Evolutionary conservation across 768 basidiomycete species (phyloP), one percentile per base, ranked within the genome.

Genomic region (Termitomyces sp.): DNA sequence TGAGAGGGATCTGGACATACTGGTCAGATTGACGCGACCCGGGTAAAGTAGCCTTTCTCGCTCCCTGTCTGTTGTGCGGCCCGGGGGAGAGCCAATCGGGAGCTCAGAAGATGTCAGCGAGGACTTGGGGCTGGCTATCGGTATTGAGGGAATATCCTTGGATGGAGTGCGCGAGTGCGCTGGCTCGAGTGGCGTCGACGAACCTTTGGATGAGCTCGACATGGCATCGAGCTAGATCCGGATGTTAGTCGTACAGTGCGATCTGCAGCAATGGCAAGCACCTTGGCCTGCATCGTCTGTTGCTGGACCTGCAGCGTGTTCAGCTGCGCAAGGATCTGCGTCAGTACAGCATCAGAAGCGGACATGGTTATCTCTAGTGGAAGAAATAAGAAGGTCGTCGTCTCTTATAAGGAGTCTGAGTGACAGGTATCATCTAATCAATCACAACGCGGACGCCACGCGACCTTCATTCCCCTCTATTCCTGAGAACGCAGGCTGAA

Each of bases 21-120:
- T 95, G 4, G 92, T 93, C 22, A 96, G 76, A 59, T 92, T 78
- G 30, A 95, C 89, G 37, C 93, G 79, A 5, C 86, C 86, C 7
- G 93, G 92, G 69, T 97, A 97, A 22, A 95, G 70, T 33, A 82
- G 65, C 66, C 78, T 89, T 74, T 91, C 89, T 60, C 87, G 79
- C 57, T 89, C 88, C 68, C 79, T 89, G 57, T 89, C 88, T 4
- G 66, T 65, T 1, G 67, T 60, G 1, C 66, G 65, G 13, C 4
- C 66, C 55, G 30, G 69, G 63, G 69, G 66, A 5, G 67, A 53
- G 31, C 57, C 62, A 18, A 65, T 55, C 15, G 62, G 60, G 2
- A 70, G 68, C 5, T 68, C 64, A 41, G 75, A 63, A 9, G 73
- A 71, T 0, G 66, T 59, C 24, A 73, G 61, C 0, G 70, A 64